Base-by-base conservation (phyloP, 306 rosid species). In the Hippophae tibetana region DNA sequence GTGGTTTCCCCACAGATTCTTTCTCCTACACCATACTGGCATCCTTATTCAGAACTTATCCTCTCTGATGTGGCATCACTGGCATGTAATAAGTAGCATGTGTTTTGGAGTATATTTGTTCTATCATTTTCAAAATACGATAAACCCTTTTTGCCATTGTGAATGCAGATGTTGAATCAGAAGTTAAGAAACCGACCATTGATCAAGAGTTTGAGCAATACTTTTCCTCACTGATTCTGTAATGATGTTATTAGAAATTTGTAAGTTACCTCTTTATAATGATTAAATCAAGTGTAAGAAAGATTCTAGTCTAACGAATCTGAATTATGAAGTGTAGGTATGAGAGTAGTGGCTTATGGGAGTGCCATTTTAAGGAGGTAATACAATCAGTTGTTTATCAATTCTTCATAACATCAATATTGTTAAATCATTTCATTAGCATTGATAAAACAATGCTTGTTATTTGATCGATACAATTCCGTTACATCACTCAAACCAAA, bases 201-300 rank as follows among this genome's bases (percentile, higher is more conserved):
- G 96, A 90, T 76, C 86, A 83, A 74, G 98, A 90, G 63, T 90
- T 90, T 42, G 98, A 87, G 83, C 67, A 90, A 81, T 85, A 81
- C 77, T 90, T 90, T 76, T 90, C 97, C 6, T 67, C 45, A 83
- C 87, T 90, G 42, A 81, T 87, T 95, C 76, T 81, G 68, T 90
- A 86, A 76, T 44, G 57, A 63, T 58, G 47, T 52, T 60, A 61
- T 50, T 52, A 63, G 31, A 53, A 40, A 27, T 38, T 13, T 47
- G 65, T 63, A 69, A 47, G 63, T 52, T 52, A 58, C 42, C 51
- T 18, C 23, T 18, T 18, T 18, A 18, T 18, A 18, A 1, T 18
- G 23, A 18, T 18, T 18, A 18, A 18, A 18, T 18, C 23, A 18
- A 18, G 23, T 18, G 23, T 18, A 18, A 18, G 23, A 18, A 18